phyloP scores from a whole-genome alignment of 352 stramenopile genomes.

The Globisporangium acanthophoron region DNA sequence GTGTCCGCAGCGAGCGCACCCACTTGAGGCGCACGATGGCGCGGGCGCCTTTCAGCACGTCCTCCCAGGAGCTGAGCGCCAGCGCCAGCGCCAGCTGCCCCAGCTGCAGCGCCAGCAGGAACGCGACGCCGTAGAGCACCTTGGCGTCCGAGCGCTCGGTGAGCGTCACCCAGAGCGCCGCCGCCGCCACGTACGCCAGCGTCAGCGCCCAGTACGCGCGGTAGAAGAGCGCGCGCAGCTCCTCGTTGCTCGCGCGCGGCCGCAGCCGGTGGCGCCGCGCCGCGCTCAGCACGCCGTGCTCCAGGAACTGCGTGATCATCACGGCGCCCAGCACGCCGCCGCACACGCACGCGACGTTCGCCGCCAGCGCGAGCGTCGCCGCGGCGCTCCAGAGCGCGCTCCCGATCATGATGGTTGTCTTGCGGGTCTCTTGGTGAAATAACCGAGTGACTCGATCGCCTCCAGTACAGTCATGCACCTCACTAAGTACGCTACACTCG shows the following conservation, averaged over 20 bases:
- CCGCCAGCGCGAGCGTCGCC: conserved; percentile 12
- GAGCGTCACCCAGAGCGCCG: conserved; percentile 52
- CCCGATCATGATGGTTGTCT: conserved; percentile 1
- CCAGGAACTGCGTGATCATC: conserved; percentile 66
- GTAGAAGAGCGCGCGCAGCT: conserved; percentile 52
- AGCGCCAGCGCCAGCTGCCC: conserved; percentile 51
- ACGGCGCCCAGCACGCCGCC: conserved; percentile 34
- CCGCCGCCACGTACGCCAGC: conserved; percentile 28
- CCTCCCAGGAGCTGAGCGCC: conserved; percentile 53
- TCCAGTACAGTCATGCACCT: too few species aligned
- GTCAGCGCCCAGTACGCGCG: conserved; percentile 57
- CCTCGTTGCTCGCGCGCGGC: conserved; percentile 22
- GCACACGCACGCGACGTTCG: conserved; percentile 17
- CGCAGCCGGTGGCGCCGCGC: conserved; percentile 48
- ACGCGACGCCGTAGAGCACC: conserved; percentile 41
- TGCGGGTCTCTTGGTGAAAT: too few species aligned
- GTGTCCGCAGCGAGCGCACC: conserved; percentile 6
- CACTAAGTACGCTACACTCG: too few species aligned
- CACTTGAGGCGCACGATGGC: conserved; percentile 8
- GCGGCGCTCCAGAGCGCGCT: conserved; percentile 9
- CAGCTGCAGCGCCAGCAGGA: conserved; percentile 46
- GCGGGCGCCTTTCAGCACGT: conserved; percentile 33
- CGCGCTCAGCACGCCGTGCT: conserved; percentile 49
- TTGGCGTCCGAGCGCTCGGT: conserved; percentile 45
- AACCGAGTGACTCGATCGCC: too few species aligned